Evolutionary conservation across 2,329 filamentous ascomycete species (phyloP), one percentile per base, ranked within the genome.

Genomic region (Alternaria angustiovoidea): DNA sequence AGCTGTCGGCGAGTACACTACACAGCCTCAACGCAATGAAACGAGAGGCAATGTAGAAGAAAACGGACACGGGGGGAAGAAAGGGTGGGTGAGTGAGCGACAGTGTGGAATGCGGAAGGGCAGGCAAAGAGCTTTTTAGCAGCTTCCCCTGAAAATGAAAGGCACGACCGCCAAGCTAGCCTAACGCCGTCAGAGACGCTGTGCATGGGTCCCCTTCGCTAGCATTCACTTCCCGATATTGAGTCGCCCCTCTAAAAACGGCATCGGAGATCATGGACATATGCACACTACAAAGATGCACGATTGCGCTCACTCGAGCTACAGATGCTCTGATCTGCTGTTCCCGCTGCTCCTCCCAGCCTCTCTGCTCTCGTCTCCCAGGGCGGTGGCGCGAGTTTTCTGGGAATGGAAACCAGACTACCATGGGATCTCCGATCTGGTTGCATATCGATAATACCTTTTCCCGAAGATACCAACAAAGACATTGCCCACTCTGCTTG

Each of bases 131-230:
- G 66, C 66, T 65, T 75, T 75, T 75, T 65, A 70, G 66, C 54
- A 71, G 64, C 61, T 72, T 68, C 70, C 70, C 70, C 70, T 72
- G 70, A 72, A 71, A 71, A 69, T 68, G 62, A 68, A 64, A 71
- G 65, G 63, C 61, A 63, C 58, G 53, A 52, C 48, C 57, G 67
- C 69, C 70, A 71, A 71, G 69, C 63, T 63, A 51, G 61, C 59
- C 66, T 71, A 72, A 69, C 55, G 67, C 64, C 44, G 64, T 68
- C 60, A 64, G 36, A 61, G 59, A 62, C 54, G 59, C 62, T 53
- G 52, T 46, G 65, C 69, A 71, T 69, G 68, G 69, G 62, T 69
- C 61, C 61, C 61, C 67, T 63, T 69, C 65, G 65, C 64, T 64
- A 64, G 63, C 61, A 62, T 65, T 65, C 57, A 69, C 60, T 61